A percentile compares a stretch with the other conserved stretches of the same genome.
Evolutionary conservation across 495 filamentous ascomycete genomes (phyloP).

Genomic region (Penicillium lividum): DNA sequence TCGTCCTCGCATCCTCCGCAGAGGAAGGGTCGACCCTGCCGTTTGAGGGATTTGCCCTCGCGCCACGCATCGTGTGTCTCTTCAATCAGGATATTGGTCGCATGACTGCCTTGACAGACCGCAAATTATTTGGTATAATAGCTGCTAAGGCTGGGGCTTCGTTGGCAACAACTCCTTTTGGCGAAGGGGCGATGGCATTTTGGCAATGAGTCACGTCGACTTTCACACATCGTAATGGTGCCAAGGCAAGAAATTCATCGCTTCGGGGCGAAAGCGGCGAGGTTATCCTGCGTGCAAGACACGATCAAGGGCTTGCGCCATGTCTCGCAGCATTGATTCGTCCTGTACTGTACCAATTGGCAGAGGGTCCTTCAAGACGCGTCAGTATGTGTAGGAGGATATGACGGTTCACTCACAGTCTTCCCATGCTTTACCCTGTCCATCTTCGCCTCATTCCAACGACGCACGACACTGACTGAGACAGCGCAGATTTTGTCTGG

Average conservation of each 20-base stretch:
- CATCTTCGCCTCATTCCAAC: not conserved
- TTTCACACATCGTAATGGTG: not conserved
- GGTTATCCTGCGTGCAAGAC: not conserved
- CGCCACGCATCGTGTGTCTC: not conserved
- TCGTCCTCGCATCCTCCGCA: not conserved
- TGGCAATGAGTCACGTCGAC: not conserved
- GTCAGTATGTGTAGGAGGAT: not conserved
- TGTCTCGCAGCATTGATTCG: constrained; percentile 4
- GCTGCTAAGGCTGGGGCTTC: no score
- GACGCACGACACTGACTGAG: constrained; percentile 3
- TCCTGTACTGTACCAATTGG: no score
- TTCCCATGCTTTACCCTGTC: no score
- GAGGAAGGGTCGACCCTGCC: not conserved
- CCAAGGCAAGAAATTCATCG: not conserved
- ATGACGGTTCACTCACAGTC: constrained; percentile 1
- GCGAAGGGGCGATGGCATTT: no score
- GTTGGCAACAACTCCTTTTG: no score
- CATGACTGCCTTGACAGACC: not conserved
- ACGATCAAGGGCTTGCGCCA: not conserved
- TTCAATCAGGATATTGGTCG: not conserved
- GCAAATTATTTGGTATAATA: no score
- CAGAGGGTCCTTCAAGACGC: not conserved
- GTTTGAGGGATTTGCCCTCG: no score
- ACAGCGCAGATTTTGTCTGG: not conserved
- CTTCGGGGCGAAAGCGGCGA: not conserved